phyloP scores from a whole-genome alignment of 176 grass and related monocot genomes.

The Musa troglodytarum region DNA sequence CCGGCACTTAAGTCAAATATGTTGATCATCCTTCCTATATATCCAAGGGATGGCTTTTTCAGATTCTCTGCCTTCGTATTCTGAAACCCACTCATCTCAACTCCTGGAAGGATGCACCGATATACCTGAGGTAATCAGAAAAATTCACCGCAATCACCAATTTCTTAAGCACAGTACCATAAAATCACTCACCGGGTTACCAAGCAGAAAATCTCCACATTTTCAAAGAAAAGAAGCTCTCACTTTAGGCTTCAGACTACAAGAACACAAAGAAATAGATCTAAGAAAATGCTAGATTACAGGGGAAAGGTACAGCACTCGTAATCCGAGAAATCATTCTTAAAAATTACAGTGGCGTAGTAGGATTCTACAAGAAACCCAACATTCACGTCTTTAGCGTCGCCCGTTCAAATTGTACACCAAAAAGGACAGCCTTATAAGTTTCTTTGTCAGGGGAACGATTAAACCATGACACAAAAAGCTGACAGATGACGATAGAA shows the following conservation, averaged over 20 bases:
- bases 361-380: background rate
- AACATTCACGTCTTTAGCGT: background rate
- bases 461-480: background rate
- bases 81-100: slow-evolving; percentile 1
- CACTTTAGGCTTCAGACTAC: slow-evolving; percentile 16
- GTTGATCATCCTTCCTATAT: slow-evolving; percentile 15
- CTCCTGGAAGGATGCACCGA: background rate
- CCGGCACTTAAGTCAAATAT: slow-evolving; percentile 12
- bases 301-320: background rate
- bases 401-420: background rate
- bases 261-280: background rate
- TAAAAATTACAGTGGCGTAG: background rate
- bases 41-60: background rate
- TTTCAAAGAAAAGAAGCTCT: background rate
- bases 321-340: background rate
- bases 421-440: background rate
- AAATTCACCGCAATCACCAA: background rate
- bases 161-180: too few relatives aligned
- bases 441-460: background rate
- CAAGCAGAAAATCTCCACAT: slow-evolving; percentile 9
- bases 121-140: background rate
- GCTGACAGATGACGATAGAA: background rate
- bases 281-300: background rate
- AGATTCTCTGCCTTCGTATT: background rate
- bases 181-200: background rate